phyloP scores from a whole-genome alignment of 495 filamentous ascomycete genomes.

The Aeminium ludgeri region DNA sequence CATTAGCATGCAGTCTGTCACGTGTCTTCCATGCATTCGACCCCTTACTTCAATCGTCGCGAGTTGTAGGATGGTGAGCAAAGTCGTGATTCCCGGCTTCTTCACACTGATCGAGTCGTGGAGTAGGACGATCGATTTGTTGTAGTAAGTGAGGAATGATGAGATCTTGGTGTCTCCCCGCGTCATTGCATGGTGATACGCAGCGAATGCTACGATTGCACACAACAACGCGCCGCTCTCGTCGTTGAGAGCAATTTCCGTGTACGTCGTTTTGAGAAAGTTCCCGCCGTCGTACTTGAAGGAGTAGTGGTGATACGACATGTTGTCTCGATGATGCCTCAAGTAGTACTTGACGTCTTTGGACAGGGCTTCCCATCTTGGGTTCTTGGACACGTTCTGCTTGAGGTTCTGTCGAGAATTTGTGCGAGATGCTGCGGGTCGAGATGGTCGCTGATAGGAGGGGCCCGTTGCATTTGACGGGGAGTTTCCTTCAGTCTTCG shows the following conservation, averaged over 20 bases:
- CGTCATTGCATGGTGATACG: constrained; percentile 65
- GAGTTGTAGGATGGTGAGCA: constrained; percentile 80
- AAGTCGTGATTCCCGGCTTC: constrained; percentile 51
- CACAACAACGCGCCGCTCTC: constrained; percentile 58
- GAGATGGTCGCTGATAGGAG: neutral
- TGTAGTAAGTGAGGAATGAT: constrained; percentile 79
- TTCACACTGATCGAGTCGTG: constrained; percentile 54
- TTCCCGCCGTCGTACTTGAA: constrained; percentile 46
- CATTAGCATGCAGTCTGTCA: too few relatives aligned
- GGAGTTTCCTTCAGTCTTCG: neutral
- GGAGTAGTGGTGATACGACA: constrained; percentile 69
- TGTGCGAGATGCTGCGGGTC: constrained; percentile 3
- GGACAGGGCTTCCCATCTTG: constrained; percentile 32
- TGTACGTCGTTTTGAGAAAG: constrained; percentile 55
- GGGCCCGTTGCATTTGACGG: neutral
- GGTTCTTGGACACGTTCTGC: constrained; percentile 6
- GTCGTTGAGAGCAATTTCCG: constrained; percentile 55
- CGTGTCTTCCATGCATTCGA: neutral
- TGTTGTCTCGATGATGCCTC: constrained; percentile 53
- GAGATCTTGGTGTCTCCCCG: constrained; percentile 49
- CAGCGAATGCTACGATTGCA: constrained; percentile 78
- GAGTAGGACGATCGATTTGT: constrained; percentile 63
- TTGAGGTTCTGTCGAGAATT: constrained; percentile 3
- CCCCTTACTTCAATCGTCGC: constrained; percentile 73
- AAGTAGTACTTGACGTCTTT: constrained; percentile 64